A percentile compares a stretch with the other conserved stretches of the same genome.
Conservation (phyloP, 345 rosid species). For the Camelina laxa region DNA sequence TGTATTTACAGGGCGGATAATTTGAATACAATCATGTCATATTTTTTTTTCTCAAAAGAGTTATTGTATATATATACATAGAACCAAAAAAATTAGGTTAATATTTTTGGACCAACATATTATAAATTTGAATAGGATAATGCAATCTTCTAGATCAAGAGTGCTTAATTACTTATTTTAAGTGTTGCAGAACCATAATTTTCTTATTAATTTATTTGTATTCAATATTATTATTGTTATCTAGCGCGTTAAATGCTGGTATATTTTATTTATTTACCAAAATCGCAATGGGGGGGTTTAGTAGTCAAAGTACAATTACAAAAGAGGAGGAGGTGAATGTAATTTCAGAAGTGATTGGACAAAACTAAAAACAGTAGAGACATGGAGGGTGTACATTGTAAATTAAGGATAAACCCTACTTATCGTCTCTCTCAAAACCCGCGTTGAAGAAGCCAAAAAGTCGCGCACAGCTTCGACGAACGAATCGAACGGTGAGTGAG, state of each 20-base stretch:
- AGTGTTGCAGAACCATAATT: too few relatives aligned
- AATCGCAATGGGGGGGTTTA: too few relatives aligned
- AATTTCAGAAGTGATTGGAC: neutral
- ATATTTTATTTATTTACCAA: too few relatives aligned
- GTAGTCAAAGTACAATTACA: neutral
- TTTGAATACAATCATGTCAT: too few relatives aligned
- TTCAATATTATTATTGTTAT: too few relatives aligned
- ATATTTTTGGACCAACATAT: neutral
- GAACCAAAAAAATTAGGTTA: too few relatives aligned
- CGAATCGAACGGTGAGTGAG: constrained; percentile 27
- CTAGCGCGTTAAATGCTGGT: too few relatives aligned
- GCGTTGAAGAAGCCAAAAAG: neutral
- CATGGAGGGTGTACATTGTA: neutral
- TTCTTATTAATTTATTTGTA: too few relatives aligned
- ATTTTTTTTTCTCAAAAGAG: too few relatives aligned
- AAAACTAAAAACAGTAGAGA: neutral
- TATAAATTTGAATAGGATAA: neutral
- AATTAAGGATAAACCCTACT: constrained; percentile 43
- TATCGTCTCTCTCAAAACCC: constrained; percentile 37
- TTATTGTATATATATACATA: too few relatives aligned
- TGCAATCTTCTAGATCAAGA: neutral
- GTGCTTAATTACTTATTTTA: too few relatives aligned
- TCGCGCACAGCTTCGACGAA: constrained; percentile 28
- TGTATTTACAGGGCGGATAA: too few relatives aligned
- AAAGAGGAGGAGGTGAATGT: neutral